phyloP scores from a whole-genome alignment of 257 asterid species.

The Salvia miltiorrhiza region DNA sequence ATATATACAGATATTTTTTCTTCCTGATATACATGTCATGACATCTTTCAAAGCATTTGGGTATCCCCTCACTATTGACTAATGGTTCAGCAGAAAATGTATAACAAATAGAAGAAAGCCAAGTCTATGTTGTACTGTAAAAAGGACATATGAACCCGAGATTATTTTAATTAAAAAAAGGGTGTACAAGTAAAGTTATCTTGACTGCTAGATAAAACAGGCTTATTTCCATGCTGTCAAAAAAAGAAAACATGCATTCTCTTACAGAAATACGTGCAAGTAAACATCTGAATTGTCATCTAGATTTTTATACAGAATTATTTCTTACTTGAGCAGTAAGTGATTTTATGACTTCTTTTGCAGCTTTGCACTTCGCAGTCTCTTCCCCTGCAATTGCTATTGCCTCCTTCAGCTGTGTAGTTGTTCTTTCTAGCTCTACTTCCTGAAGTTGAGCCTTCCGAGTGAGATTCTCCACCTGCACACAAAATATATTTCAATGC shows the following conservation, averaged over 20 bases:
- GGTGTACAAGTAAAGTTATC: background rate
- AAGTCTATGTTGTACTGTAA: background rate
- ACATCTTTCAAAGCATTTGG: background rate
- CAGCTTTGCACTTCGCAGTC: slow-evolving; percentile 94
- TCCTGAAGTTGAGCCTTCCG: slow-evolving; percentile 87
- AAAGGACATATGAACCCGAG: background rate
- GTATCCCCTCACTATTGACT: background rate
- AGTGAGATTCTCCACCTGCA: slow-evolving; percentile 76
- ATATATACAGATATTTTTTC: background rate
- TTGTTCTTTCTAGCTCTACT: slow-evolving; percentile 75
- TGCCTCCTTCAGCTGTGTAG: slow-evolving; percentile 87
- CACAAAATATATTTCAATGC: background rate
- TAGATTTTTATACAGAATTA: slow-evolving; percentile 16
- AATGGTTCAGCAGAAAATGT: background rate
- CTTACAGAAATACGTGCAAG: slow-evolving; percentile 3
- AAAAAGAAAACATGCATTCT: background rate
- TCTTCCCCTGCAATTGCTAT: slow-evolving; percentile 87
- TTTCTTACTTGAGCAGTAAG: slow-evolving; percentile 81
- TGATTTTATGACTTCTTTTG: slow-evolving; percentile 92
- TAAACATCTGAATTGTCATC: slow-evolving; percentile 1
- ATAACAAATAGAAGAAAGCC: background rate
- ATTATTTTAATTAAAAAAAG: background rate
- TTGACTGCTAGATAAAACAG: background rate
- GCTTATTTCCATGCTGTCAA: background rate
- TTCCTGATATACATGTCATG: slow-evolving; percentile 1